Evolutionary conservation across 2,329 filamentous ascomycete genomes (phyloP).

Genomic region (Ceratocystis cacaofunesta): DNA sequence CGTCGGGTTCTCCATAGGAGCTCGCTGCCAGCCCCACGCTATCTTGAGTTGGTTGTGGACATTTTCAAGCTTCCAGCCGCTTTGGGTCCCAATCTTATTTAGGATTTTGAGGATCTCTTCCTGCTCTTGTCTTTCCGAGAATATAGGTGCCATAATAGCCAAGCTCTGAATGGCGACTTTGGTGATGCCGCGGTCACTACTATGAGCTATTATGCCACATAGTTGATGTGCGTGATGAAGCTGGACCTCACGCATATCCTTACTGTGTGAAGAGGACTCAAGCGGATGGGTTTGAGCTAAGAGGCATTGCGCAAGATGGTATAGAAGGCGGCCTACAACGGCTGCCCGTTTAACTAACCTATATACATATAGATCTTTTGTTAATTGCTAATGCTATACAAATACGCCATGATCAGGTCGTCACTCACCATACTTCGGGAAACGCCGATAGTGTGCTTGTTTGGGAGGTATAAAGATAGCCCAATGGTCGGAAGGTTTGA

Average conservation of each 20-base stretch:
- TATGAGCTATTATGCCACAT: constrained; percentile 77
- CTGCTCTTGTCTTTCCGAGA: constrained; percentile 57
- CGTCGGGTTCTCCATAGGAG: background rate
- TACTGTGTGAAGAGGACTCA: constrained; percentile 39
- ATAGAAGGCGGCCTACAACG: constrained; percentile 71
- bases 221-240: constrained; percentile 67
- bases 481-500: constrained; percentile 74
- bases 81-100: constrained; percentile 57
- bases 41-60: constrained; percentile 58
- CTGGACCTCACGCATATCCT: constrained; percentile 56
- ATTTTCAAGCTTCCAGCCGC: constrained; percentile 62
- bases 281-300: constrained; percentile 67
- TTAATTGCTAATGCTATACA: background rate
- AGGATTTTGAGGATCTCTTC: constrained; percentile 68
- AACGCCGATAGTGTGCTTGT: constrained; percentile 59
- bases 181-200: constrained; percentile 64
- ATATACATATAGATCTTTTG: background rate
- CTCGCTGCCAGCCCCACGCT: constrained; percentile 57
- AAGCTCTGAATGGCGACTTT: constrained; percentile 67
- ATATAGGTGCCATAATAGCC: constrained; percentile 58
- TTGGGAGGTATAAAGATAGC: constrained; percentile 55
- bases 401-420: background rate
- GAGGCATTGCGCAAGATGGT: constrained; percentile 72
- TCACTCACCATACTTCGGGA: constrained; percentile 64
- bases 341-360: constrained; percentile 73